Conservation (phyloP, 1,284 basidiomycete species). For the Puccinia hordei region DNA sequence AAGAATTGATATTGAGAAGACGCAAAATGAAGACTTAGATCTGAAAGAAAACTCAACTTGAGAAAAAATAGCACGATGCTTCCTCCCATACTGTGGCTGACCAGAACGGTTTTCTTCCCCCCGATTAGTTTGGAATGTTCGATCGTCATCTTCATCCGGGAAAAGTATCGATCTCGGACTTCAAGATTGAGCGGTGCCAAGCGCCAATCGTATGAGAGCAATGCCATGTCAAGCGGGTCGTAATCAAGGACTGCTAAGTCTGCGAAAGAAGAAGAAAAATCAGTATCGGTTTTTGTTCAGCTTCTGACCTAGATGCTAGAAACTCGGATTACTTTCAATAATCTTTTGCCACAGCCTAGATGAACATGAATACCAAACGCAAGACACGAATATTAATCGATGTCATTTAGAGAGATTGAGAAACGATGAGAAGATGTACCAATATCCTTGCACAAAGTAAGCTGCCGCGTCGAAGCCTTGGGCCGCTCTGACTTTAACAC, state of each 20-base stretch:
- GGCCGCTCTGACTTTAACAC: constrained; percentile 85
- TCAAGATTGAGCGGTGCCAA: constrained; percentile 68
- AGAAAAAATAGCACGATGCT: constrained; percentile 50
- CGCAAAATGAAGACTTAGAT: neutral
- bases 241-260: constrained; percentile 50
- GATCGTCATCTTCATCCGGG: constrained; percentile 77
- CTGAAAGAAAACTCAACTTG: neutral
- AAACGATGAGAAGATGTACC: constrained; percentile 37
- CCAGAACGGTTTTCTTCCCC: constrained; percentile 79
- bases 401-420: neutral
- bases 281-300: constrained; percentile 22
- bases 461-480: constrained; percentile 77
- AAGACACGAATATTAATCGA: neutral
- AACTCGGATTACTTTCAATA: constrained; percentile 53
- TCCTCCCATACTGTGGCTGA: constrained; percentile 68
- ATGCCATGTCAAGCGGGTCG: constrained; percentile 65
- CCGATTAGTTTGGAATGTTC: constrained; percentile 77
- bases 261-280: constrained; percentile 5
- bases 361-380: neutral
- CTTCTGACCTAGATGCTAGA: constrained; percentile 50
- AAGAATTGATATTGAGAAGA: constrained; percentile 42
- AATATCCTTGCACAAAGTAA: constrained; percentile 75
- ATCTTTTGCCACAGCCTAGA: constrained; percentile 56
- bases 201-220: constrained; percentile 53
- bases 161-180: constrained; percentile 89